Percentiles rank a stretch among this genome's conserved stretches.
Conservation (phyloP, 306 rosid species). For the Lotus japonicus region DNA sequence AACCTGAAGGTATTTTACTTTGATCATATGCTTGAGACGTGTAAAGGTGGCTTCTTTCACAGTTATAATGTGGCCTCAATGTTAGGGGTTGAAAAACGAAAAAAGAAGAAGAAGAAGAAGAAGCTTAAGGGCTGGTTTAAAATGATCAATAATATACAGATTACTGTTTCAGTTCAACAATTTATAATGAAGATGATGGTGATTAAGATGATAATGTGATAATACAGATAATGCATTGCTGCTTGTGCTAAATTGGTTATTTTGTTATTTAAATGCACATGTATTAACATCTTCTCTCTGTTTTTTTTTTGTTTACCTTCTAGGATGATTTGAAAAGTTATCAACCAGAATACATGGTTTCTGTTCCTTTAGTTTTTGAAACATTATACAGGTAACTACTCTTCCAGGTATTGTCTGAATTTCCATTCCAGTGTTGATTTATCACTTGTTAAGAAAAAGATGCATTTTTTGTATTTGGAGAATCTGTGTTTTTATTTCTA, state of each 20-base stretch:
- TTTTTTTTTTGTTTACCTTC: background rate
- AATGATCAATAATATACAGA: background rate
- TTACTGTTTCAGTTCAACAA: background rate
- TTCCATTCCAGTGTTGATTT: background rate
- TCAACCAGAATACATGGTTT: constrained; percentile 73
- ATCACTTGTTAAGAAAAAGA: background rate
- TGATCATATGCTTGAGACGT: background rate
- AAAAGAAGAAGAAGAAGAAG: background rate
- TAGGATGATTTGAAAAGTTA: constrained; percentile 66
- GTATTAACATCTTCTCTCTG: background rate
- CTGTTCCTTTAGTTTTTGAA: constrained; percentile 92
- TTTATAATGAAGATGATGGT: background rate
- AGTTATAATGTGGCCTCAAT: background rate
- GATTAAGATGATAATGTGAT: background rate
- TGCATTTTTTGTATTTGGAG: background rate
- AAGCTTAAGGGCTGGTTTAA: background rate
- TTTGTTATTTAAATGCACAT: background rate
- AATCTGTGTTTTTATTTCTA: background rate
- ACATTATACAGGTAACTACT: constrained; percentile 74
- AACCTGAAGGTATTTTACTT: constrained; percentile 71
- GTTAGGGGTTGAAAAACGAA: background rate
- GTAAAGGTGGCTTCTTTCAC: background rate
- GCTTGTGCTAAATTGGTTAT: background rate
- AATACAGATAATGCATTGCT: background rate
- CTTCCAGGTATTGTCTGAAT: constrained; percentile 5